Evolutionary conservation across 495 filamentous ascomycete genomes (phyloP).

Genomic region (Chaetomium tenue): DNA sequence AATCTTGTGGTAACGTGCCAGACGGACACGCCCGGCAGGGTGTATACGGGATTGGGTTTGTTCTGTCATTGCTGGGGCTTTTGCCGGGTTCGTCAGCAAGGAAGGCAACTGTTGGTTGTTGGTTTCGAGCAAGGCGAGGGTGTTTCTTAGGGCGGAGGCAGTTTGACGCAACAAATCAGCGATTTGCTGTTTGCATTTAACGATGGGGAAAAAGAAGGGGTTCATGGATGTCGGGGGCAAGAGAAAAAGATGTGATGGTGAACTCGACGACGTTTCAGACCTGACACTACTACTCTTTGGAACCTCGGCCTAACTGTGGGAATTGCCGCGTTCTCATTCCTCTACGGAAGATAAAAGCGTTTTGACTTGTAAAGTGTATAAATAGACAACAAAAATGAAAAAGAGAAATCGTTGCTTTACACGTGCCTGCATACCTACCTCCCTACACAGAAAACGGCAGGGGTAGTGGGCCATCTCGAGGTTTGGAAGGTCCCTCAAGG

Average conservation of each 20-base stretch:
- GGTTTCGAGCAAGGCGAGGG: constrained; percentile 1
- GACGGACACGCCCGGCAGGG: neutral
- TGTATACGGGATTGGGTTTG: neutral
- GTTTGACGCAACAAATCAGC: constrained; percentile 1
- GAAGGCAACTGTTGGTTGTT: constrained; percentile 4
- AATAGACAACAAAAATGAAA: constrained; percentile 29
- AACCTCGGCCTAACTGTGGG: constrained; percentile 12
- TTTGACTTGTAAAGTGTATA: constrained; percentile 29
- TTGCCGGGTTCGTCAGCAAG: neutral
- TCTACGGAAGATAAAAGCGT: constrained; percentile 34
- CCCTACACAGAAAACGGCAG: too few relatives aligned
- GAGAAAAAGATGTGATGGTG: constrained; percentile 5
- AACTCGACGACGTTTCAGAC: constrained; percentile 21
- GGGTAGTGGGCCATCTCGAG: too few relatives aligned
- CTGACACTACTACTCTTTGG: constrained; percentile 22
- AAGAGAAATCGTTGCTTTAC: constrained; percentile 24
- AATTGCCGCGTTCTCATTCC: constrained; percentile 7
- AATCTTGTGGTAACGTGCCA: neutral
- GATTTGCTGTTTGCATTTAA: constrained; percentile 21
- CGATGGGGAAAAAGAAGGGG: neutral
- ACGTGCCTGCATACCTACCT: constrained; percentile 6
- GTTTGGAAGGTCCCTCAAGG: too few relatives aligned
- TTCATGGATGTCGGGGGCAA: constrained; percentile 22
- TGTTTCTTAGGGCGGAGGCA: neutral
- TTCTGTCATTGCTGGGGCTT: neutral